These are phyloP conservation scores for Agrocybe chaxingu DNA, from an alignment of 768 basidiomycete species.

Conservation along the genomic window DNA sequence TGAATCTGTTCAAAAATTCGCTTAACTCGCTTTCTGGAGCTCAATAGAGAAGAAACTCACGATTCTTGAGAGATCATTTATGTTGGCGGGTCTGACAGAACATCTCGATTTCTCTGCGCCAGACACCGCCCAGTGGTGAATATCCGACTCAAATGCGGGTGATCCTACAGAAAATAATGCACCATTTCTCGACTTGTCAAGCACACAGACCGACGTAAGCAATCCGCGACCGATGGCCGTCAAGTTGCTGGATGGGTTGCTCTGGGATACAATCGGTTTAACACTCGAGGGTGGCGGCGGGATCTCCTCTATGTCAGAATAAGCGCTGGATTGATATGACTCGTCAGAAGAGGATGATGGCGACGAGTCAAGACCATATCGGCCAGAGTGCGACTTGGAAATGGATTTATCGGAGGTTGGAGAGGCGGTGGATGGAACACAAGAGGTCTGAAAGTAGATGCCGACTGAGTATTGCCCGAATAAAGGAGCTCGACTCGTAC, in stretches of 20 bases:
- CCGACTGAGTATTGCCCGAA: conserved; percentile 12
- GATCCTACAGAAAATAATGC: too few species aligned
- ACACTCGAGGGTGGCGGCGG: conserved; percentile 22
- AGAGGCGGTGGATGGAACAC: conserved; percentile 24
- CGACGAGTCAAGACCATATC: conserved; percentile 55
- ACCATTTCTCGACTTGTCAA: too few species aligned
- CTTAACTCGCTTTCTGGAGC: too few species aligned
- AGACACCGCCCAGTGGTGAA: too few species aligned
- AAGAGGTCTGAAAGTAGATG: conserved; percentile 24
- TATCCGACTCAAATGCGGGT: too few species aligned
- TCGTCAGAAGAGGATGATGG: conserved; percentile 57
- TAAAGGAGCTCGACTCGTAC: conserved; percentile 57
- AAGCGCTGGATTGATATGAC: conserved; percentile 27
- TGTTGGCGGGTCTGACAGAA: too few species aligned
- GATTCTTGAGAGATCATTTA: too few species aligned
- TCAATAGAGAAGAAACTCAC: too few species aligned
- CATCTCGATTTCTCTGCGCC: too few species aligned
- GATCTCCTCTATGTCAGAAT: conserved; percentile 58
- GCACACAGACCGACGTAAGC: conserved; percentile 8
- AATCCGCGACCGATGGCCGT: conserved; percentile 21
- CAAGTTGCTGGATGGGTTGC: conserved; percentile 1
- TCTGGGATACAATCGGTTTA: conserved; percentile 20
- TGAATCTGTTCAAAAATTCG: too few species aligned
- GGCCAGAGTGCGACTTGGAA: conserved; percentile 31
- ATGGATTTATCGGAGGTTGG: conserved; percentile 23